Conservation (phyloP, 371 early-diverging fungal species). For the Nematocida major region DNA sequence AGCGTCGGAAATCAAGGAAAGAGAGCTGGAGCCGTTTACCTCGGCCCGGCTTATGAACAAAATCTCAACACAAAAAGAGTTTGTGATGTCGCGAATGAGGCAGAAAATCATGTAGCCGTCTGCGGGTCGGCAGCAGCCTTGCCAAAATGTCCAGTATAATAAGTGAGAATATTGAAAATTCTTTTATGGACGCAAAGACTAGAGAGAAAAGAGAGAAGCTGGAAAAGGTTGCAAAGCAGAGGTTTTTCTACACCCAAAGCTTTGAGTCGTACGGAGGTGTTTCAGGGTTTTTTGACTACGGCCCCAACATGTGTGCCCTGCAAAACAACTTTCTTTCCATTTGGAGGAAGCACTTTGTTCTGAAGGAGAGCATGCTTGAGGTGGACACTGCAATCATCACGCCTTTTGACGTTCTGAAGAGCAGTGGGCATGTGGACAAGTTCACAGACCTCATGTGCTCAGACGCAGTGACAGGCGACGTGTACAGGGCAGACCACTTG, state of each 20-base stretch:
- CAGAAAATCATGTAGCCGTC: background rate
- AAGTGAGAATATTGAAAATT: background rate
- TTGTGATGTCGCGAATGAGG: background rate
- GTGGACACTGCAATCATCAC: conserved; percentile 92
- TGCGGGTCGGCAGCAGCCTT: background rate
- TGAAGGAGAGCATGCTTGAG: conserved; percentile 97
- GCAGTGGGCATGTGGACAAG: conserved; percentile 97
- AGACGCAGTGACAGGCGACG: conserved; percentile 75
- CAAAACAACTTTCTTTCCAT: conserved; percentile 81
- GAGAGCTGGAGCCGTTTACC: conserved; percentile 22
- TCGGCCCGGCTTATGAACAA: conserved; percentile 29
- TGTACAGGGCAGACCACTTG: conserved; percentile 94
- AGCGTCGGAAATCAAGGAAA: conserved; percentile 9
- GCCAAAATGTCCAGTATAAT: background rate
- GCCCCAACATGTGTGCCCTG: conserved; percentile 86
- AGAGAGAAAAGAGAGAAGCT: conserved; percentile 52
- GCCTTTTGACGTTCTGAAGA: conserved; percentile 88
- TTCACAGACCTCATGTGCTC: conserved; percentile 96
- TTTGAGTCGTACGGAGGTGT: conserved; percentile 61
- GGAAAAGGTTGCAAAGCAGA: conserved; percentile 56
- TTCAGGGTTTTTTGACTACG: conserved; percentile 89
- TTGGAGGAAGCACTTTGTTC: conserved; percentile 90
- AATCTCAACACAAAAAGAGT: conserved; percentile 40
- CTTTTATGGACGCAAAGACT: conserved; percentile 4
- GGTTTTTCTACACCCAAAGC: conserved; percentile 61